Evolutionary conservation across 768 basidiomycete genomes (phyloP).

Genomic region (Neoboletus magnificus): DNA sequence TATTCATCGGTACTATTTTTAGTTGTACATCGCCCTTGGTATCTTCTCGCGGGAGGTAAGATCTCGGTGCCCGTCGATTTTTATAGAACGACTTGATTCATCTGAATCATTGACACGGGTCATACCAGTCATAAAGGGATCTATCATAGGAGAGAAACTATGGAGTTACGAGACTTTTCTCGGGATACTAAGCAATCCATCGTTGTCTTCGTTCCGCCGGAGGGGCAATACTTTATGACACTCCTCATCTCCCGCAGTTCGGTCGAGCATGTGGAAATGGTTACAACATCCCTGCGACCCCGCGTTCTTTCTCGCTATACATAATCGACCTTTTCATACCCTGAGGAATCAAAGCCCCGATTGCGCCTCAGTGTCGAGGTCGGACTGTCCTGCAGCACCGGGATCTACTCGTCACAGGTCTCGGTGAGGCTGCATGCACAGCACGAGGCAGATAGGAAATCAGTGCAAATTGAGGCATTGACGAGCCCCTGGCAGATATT

Average conservation of each 20-base stretch:
- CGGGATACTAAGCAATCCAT: neutral
- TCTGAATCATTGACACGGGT: neutral
- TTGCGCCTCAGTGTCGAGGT: neutral
- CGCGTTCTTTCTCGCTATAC: neutral
- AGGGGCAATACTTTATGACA: neutral
- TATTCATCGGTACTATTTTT: constrained; percentile 54
- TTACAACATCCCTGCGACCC: no score
- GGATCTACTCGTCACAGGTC: neutral
- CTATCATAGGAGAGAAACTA: neutral
- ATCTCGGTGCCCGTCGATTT: neutral
- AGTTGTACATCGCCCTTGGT: constrained; percentile 35
- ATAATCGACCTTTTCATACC: neutral
- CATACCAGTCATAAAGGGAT: constrained; percentile 9
- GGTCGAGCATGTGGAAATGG: no score
- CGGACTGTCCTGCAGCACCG: neutral
- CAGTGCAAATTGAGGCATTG: neutral
- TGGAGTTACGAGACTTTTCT: neutral
- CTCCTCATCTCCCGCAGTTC: no score
- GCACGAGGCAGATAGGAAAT: neutral
- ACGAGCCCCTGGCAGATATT: neutral
- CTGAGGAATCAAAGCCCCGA: neutral
- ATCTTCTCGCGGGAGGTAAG: constrained; percentile 59
- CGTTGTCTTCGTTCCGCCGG: neutral
- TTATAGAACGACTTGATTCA: neutral
- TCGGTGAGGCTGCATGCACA: neutral